Evolutionary conservation across 2,329 filamentous ascomycete species (phyloP), one percentile per base, ranked within the genome.

Genomic region (Cladophialophora carrionii): DNA sequence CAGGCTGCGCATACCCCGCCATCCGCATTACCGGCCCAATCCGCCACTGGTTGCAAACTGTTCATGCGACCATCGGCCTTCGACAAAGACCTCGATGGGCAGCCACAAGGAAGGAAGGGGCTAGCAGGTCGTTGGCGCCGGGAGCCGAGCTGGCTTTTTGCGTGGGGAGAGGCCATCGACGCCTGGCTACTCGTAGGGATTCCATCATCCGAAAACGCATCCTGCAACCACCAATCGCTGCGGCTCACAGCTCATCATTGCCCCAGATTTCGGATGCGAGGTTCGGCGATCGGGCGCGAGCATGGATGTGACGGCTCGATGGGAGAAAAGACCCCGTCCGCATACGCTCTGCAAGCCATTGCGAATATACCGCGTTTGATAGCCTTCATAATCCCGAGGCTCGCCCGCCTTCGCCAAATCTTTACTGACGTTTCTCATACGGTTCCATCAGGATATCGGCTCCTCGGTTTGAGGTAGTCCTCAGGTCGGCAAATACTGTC

Each of bases 331-430:
- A 29, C 17, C 9, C 32, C 20, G 32, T 24, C 57, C 57, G 57
- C 20, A 31, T 41, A 6, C 31, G 46, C 57, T 34, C 31, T 31
- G 17, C 17, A 20, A 31, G 20, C 58, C 58, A 41, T 26, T 20
- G 26, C 37, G 37, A 51, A 43, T 37, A 48, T 61, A 61, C 58
- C 58, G 58, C 41, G 48, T 54, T 55, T 61, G 31, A 14, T 31
- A 61, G 43, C 58, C 58, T 61, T 61, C 37, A 46, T 20, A 43
- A 57, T 31, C n/a, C 54, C 54, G 54, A 57, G 34, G 9, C 31
- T 57, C 34, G 54, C 37, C 54, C 54, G 34, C 20, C 20, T 12
- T 29, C 3, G 17, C 26, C 5, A 6, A 3, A n/a, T 5, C 14
- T 32, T 12, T 22, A 2, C 48, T 51, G 37, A n/a, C 4, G 20